These are phyloP conservation scores for Trypanosoma avium DNA, from an alignment of 208 protist species.

Conservation along the genomic window DNA sequence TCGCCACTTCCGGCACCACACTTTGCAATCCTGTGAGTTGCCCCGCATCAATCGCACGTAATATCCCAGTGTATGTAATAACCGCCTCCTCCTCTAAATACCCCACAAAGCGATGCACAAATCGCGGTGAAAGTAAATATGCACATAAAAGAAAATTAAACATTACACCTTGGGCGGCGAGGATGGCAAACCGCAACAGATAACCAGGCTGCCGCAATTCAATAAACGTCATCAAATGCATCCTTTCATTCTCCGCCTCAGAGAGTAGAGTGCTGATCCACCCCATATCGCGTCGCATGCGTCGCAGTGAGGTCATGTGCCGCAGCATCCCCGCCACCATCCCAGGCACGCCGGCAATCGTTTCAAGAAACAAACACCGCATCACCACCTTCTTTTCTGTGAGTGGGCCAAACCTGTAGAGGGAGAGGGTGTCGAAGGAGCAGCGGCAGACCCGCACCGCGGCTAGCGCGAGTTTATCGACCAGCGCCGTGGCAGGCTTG, in stretches of 20 bases:
- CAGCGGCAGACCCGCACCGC: conserved; percentile 30
- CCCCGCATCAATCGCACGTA: conserved; percentile 37
- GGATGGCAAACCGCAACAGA: conserved; percentile 39
- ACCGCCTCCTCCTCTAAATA: conserved; percentile 46
- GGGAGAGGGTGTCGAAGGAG: conserved; percentile 50
- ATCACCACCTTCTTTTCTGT: conserved; percentile 33
- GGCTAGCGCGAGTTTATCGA: conserved; percentile 28
- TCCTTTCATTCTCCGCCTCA: conserved; percentile 95
- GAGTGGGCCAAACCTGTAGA: conserved; percentile 35
- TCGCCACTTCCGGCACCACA: conserved; percentile 73
- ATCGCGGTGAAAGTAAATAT: conserved; percentile 51
- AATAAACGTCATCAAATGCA: conserved; percentile 91
- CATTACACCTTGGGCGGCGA: conserved; percentile 62
- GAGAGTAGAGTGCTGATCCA: conserved; percentile 92
- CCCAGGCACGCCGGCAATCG: conserved; percentile 68
- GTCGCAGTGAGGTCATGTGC: conserved; percentile 74
- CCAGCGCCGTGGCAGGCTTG: conserved; percentile 23
- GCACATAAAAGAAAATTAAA: conserved; percentile 45
- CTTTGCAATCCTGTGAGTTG: conserved; percentile 19
- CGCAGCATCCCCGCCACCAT: conserved; percentile 73
- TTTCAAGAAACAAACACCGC: conserved; percentile 78
- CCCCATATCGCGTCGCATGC: conserved; percentile 73
- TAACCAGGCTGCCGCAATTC: conserved; percentile 43
- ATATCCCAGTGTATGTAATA: conserved; percentile 32
- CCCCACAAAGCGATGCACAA: conserved; percentile 56